Conservation (phyloP, 371 early-diverging fungal species). For the Mucor ambiguus region DNA sequence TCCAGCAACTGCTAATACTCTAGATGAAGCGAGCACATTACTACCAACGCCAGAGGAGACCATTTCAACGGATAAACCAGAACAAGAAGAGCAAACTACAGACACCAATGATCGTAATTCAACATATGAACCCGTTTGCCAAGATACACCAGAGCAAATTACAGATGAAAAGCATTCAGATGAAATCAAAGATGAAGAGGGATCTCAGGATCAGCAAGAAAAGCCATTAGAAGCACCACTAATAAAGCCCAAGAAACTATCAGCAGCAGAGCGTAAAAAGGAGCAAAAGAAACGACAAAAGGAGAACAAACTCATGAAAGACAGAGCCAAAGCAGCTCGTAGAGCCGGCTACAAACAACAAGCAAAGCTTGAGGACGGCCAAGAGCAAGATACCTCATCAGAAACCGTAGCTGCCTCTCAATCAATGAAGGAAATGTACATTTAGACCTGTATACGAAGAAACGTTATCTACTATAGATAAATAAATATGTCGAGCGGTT, state of each 20-base stretch:
- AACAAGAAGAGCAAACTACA: neutral
- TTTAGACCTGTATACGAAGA: constrained; percentile 7
- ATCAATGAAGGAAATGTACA: constrained; percentile 36
- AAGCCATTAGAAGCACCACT: neutral
- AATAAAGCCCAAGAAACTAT: constrained; percentile 16
- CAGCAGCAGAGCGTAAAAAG: constrained; percentile 35
- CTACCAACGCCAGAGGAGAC: neutral
- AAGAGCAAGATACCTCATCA: neutral
- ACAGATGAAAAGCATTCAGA: neutral
- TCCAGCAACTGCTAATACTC: neutral
- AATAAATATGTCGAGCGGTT: too few species aligned
- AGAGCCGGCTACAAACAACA: constrained; percentile 6
- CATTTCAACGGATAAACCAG: neutral
- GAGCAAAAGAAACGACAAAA: constrained; percentile 35
- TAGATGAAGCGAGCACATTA: neutral
- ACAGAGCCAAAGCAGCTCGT: constrained; percentile 19
- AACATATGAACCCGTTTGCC: neutral
- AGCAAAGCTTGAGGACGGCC: neutral
- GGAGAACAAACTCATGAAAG: constrained; percentile 25
- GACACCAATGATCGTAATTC: neutral
- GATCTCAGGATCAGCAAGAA: neutral
- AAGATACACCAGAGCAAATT: neutral
- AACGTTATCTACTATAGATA: neutral
- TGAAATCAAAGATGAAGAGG: neutral
- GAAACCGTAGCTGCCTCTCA: neutral